Percentiles rank a stretch among this genome's conserved stretches.
These are phyloP conservation scores for Halophytophthora batemanensis DNA, from an alignment of 352 stramenopile genomes.

Conservation along the genomic window DNA sequence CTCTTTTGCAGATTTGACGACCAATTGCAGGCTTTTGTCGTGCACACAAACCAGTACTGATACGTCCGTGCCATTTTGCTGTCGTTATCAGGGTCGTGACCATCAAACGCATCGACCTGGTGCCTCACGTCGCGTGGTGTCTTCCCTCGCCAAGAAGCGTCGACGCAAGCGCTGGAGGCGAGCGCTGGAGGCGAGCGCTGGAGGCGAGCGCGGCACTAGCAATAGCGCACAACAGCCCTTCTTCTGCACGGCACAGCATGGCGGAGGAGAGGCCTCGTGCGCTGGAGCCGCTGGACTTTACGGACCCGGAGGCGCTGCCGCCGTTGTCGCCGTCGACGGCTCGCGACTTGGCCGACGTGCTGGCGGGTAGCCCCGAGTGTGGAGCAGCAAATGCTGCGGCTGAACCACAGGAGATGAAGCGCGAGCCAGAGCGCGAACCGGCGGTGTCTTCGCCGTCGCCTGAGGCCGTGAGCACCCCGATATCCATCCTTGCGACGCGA, in stretches of 20 bases:
- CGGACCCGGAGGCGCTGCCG: conserved; percentile 8
- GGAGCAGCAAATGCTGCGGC: background rate
- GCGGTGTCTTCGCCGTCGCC: conserved; percentile 9
- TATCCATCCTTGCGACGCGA: background rate
- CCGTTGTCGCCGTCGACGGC: conserved; percentile 23
- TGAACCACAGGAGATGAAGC: background rate
- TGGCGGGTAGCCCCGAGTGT: background rate
- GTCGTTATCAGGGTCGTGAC: too few relatives aligned
- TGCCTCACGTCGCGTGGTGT: too few relatives aligned
- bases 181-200: too few relatives aligned
- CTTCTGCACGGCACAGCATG: conserved; percentile 2
- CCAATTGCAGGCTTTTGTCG: too few relatives aligned
- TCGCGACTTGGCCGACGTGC: conserved; percentile 17
- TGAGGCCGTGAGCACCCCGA: conserved; percentile 4
- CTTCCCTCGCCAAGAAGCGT: too few relatives aligned
- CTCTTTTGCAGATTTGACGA: too few relatives aligned
- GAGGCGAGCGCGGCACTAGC: too few relatives aligned
- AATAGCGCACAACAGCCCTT: conserved; percentile 3
- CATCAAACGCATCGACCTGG: too few relatives aligned
- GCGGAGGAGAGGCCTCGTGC: background rate
- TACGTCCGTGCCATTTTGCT: too few relatives aligned
- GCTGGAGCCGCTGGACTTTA: conserved; percentile 2
- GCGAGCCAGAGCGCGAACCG: too few relatives aligned
- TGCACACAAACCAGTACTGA: too few relatives aligned
- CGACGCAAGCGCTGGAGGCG: too few relatives aligned